Evolutionary conservation across 2,329 filamentous ascomycete genomes (phyloP), one percentile per base, ranked within the genome.

Genomic region (Talaromyces verruculosus): DNA sequence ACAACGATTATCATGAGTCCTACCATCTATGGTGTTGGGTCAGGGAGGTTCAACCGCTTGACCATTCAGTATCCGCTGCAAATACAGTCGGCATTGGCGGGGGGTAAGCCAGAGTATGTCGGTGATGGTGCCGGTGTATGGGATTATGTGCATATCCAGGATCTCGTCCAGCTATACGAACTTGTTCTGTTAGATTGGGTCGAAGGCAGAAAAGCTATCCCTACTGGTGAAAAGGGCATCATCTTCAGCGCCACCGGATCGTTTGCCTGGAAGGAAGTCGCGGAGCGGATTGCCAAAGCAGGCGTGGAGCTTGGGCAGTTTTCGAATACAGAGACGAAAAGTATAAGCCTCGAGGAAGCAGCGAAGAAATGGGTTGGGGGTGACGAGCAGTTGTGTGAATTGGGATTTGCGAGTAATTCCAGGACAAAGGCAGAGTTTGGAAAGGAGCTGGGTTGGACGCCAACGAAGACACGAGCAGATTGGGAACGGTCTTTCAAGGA

Each of bases 1-100:
- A 82, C 83, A 0, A 74, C 80, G 53, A 76, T 83, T 57, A 73
- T 85, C 53, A 82, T 82, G 77, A 74, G 77, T 0, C 82, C 81
- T 0, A 77, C 78, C 3, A 82, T 86, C 57, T 86, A 80, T 69
- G 84, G 84, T n/a, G 11, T 59, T 30, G 51, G 51, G 4, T 35
- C 17, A 11, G 51, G 51, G 8, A 35, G 22, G 8, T 55, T 35
- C 53, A 64, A 59, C n/a, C 63, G 53, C 22, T 19, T 37, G n/a
- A 37, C 63, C 3, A 64, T 59, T 7, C 63, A 59, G 51, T 41
- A 47, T 25, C 39, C 30, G 25, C 41, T 41, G 22, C 53, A 28
- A 37, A 64, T 43, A 5, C 25, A 41, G 19, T 35, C 25, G 8
- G 63, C 41, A 8, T 30, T 37, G 17, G 17, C 17, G 17, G 30